Base-by-base conservation (phyloP, 2,329 filamentous ascomycete species). In the Didymella lethalis region DNA sequence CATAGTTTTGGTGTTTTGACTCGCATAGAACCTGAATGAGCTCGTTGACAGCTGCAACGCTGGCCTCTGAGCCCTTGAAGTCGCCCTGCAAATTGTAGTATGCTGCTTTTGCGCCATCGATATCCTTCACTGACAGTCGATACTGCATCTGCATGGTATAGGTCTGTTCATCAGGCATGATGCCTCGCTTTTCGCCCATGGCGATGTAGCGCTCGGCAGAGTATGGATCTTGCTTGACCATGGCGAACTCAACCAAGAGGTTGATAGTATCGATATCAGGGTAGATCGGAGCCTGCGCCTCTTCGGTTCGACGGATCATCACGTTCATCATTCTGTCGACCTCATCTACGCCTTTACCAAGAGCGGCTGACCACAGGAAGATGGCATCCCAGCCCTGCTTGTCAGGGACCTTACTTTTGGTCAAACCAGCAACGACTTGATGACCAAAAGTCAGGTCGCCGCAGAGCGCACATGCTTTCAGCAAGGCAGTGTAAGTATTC, bases 261-360 rank as follows among this genome's bases (percentile, higher is more conserved):
- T 98, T 96, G 68, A 98, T 87, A 6, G 90, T 92, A 3, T 84
- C 78, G 7, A 88, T 88, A 54, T 91, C 88, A 0, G 92, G 86
- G 7, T 69, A 56, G 7, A 80, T 76, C 3, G 84, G 65, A 7
- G 78, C 10, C 55, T 81, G 73, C 56, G 83, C 75, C 60, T 82
- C 74, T 51, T 79, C 69, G 61, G 81, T 83, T 48, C 82, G 78
- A 36, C 79, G 76, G n/a, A 81, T 76, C 83, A 92, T 89, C 20
- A 88, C 82, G 43, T 85, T 81, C 59, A 95, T 85, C 86, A 93
- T 92, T 64, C 88, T 85, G 54, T 86, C 84, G 59, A 93, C 83
- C 71, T 92, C 88, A 74, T 92, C 86, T 1, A 90, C 85, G 1
- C 87, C 86, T 71, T 89, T 90, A 20, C 88, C 90, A 54, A 87